Base-by-base conservation (phyloP, 2,329 filamentous ascomycete species). In the Phialophora expanda region DNA sequence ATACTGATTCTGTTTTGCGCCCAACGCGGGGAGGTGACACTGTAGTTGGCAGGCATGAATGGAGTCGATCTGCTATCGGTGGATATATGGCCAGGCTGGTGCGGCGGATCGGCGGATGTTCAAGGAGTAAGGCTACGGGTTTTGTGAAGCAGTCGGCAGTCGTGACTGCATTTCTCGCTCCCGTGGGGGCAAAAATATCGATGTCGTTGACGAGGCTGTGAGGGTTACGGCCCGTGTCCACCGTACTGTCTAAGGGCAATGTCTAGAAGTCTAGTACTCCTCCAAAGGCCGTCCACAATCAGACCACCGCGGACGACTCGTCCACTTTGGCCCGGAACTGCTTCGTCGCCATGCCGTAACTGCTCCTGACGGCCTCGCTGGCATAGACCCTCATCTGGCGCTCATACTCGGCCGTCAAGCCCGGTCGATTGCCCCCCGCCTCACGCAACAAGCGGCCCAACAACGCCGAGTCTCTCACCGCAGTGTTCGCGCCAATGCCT, bases 281-380 rank as follows among this genome's bases (percentile, higher is more conserved):
- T n/a, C 38, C 17, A 7, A 4, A 1, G 38, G 2, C 30, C 30
- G 30, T 32, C 30, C 9, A 44, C 17, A 44, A 20, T 53, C 24
- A 56, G 12, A 55, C 11, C 2, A 56, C 57, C 44, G 46, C 14
- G 9, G 62, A 48, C 30, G 17, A 28, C n/a, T 84, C 83, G 48
- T 85, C 81, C 64, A 86, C 84, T 0, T 62, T 64, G 51, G 84
- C 71, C 0, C 80, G 81, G 72, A 86, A 85, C 17, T 75, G 72
- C 1, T 65, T 67, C 2, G 62, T 75, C 1, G 85, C 86, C 62
- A 78, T 73, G 0, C 75, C 78, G 69, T 87, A 89, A 63, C 86
- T 89, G 53, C 75, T 69, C 30, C 75, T 73, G 11, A 89, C 87
- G 2, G 85, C 84, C 71, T 83, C 81, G 70, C 83, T 85, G 0